A percentile compares a stretch with the other conserved stretches of the same genome.
phyloP scores from a whole-genome alignment of 768 basidiomycete species.

The Pleurotus djamor region DNA sequence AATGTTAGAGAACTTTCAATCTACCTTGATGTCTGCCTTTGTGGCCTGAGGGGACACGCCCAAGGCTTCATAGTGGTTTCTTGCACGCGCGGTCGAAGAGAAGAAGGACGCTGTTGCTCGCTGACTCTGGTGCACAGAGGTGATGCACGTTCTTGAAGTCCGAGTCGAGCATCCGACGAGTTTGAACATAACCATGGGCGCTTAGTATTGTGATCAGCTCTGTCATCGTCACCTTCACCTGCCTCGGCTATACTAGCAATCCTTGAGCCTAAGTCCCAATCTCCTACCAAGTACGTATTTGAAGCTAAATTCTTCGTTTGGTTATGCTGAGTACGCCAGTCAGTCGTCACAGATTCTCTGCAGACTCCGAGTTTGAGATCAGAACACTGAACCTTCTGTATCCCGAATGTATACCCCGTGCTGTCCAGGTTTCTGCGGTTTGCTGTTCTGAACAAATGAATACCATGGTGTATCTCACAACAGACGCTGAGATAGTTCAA shows the following conservation, averaged over 20 bases:
- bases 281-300: neutral
- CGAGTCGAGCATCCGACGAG: too few species aligned
- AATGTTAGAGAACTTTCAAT: neutral
- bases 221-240: neutral
- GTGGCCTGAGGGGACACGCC: conserved; percentile 33
- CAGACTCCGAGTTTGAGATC: too few species aligned
- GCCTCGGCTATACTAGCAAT: too few species aligned
- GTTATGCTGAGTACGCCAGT: too few species aligned
- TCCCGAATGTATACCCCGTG: too few species aligned
- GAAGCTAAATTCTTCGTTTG: too few species aligned
- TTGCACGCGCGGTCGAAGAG: neutral
- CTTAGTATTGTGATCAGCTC: neutral
- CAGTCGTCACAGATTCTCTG: too few species aligned
- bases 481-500: too few species aligned
- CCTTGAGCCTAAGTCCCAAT: neutral
- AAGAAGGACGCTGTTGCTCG: neutral
- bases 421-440: too few species aligned
- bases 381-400: too few species aligned
- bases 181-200: neutral
- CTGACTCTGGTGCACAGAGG: neutral
- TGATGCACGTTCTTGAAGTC: neutral
- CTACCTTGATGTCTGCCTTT: conserved; percentile 43
- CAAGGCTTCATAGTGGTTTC: conserved; percentile 35
- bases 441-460: too few species aligned
- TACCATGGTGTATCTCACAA: too few species aligned